Evolutionary conservation across 805 yeast genomes (phyloP).

Genomic region (Myxozyma neotropica): DNA sequence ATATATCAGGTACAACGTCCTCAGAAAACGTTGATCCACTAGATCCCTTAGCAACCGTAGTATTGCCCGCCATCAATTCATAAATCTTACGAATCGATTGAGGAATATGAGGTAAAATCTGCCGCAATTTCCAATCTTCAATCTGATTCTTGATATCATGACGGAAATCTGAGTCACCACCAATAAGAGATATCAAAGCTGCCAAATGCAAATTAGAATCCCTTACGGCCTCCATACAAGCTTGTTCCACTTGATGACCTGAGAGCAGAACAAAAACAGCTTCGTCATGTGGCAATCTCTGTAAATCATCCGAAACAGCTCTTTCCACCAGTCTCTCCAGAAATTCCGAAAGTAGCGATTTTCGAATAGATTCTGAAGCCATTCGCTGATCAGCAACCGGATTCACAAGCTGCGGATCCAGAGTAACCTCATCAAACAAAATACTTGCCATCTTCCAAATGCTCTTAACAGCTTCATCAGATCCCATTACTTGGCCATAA

Average conservation of each 20-base stretch:
- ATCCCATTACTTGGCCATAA: neutral
- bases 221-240: conserved; percentile 62
- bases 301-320: conserved; percentile 44
- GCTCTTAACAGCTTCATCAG: conserved; percentile 24
- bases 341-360: conserved; percentile 59
- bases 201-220: conserved; percentile 71
- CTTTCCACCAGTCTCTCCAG: conserved; percentile 50
- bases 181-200: conserved; percentile 65
- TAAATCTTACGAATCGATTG: conserved; percentile 58
- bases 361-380: conserved; percentile 42
- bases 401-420: conserved; percentile 9
- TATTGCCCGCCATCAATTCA: conserved; percentile 56
- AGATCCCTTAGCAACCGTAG: conserved; percentile 40
- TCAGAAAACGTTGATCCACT: conserved; percentile 21
- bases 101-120: conserved; percentile 54
- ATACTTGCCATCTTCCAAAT: conserved; percentile 63
- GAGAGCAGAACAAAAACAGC: conserved; percentile 39
- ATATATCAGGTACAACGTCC: conserved; percentile 29
- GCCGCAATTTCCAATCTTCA: conserved; percentile 60
- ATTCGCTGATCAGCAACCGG: conserved; percentile 17
- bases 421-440: conserved; percentile 54
- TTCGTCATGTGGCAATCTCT: conserved; percentile 41
- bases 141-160: conserved; percentile 63
- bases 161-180: conserved; percentile 66
- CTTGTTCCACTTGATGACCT: conserved; percentile 61